Percentiles rank a stretch among this genome's conserved stretches.
Evolutionary conservation across 1,284 basidiomycete genomes (phyloP).

Genomic region (Apiotrichum laibachii): DNA sequence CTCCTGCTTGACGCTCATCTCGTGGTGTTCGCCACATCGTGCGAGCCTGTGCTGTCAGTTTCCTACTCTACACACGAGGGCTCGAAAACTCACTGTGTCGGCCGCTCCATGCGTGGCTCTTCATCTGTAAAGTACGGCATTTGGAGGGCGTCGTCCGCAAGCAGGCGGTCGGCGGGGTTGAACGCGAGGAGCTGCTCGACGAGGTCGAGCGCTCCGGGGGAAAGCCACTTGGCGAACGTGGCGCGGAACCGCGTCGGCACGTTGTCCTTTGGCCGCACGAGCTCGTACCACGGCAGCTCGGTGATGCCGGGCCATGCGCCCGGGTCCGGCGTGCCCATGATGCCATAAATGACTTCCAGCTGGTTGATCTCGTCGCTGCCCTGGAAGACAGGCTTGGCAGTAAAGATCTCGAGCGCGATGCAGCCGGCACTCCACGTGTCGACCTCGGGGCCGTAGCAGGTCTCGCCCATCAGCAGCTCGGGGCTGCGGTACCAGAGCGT

Average conservation of each 20-base stretch:
- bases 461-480: slow-evolving; percentile 91
- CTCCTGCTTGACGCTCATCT: slow-evolving; percentile 48
- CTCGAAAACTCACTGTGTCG: slow-evolving; percentile 66
- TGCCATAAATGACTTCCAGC: slow-evolving; percentile 83
- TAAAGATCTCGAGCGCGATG: slow-evolving; percentile 97
- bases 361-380: slow-evolving; percentile 97
- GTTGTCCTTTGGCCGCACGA: slow-evolving; percentile 77
- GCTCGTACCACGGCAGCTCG: slow-evolving; percentile 93
- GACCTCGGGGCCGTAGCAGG: slow-evolving; percentile 96
- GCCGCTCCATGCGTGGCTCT: slow-evolving; percentile 68
- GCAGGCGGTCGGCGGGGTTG: slow-evolving; percentile 73
- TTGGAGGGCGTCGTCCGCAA: slow-evolving; percentile 74
- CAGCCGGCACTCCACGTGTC: slow-evolving; percentile 99
- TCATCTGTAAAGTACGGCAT: slow-evolving; percentile 80
- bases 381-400: slow-evolving; percentile 90
- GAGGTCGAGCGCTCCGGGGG: slow-evolving; percentile 76
- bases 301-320: slow-evolving; percentile 78
- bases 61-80: no score
- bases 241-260: slow-evolving; percentile 72
- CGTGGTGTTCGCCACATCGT: slow-evolving; percentile 48
- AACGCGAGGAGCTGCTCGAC: slow-evolving; percentile 79
- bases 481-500: slow-evolving; percentile 99
- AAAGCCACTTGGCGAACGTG: slow-evolving; percentile 79
- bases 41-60: slow-evolving; percentile 30
- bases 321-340: slow-evolving; percentile 84